A percentile compares a stretch with the other conserved stretches of the same genome.
phyloP scores from a whole-genome alignment of 2,329 filamentous ascomycete species.

The Periconia macrospinosa region DNA sequence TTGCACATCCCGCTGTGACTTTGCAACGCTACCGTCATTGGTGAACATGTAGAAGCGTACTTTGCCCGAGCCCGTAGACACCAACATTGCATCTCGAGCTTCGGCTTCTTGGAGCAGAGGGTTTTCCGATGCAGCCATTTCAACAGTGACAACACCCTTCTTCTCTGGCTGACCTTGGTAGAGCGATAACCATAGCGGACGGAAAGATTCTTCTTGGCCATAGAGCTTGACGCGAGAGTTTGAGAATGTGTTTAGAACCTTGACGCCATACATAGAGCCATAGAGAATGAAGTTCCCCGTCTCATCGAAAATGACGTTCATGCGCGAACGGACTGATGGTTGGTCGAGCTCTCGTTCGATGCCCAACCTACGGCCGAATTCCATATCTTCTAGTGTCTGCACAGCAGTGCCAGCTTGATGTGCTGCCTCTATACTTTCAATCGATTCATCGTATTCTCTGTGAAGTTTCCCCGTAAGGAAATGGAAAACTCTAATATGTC shows the following conservation, averaged over 20 bases:
- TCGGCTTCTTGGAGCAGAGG: conserved; percentile 92
- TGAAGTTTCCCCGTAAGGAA: conserved; percentile 86
- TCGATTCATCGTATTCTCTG: conserved; percentile 91
- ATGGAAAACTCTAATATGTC: conserved; percentile 91
- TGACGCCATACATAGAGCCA: conserved; percentile 87
- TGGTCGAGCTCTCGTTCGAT: conserved; percentile 85
- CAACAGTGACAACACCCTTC: conserved; percentile 89
- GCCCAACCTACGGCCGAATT: conserved; percentile 86
- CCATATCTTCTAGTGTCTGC: conserved; percentile 82
- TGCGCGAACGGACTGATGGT: conserved; percentile 65
- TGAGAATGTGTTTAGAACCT: conserved; percentile 94
- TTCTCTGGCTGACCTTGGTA: conserved; percentile 97
- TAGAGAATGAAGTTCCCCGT: conserved; percentile 94
- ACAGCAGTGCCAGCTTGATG: conserved; percentile 87
- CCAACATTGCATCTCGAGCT: conserved; percentile 83
- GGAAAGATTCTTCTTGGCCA: conserved; percentile 84
- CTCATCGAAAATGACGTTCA: conserved; percentile 93
- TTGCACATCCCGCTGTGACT: conserved; percentile 76
- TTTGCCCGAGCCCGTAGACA: conserved; percentile 82
- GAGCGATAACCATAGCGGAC: conserved; percentile 77
- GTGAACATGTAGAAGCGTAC: conserved; percentile 98
- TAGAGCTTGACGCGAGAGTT: conserved; percentile 91
- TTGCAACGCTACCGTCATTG: conserved; percentile 69
- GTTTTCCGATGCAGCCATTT: conserved; percentile 95
- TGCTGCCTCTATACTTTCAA: conserved; percentile 88